These are phyloP conservation scores for Globisporangium canariense DNA, from an alignment of 352 stramenopile species.

Conservation along the genomic window DNA sequence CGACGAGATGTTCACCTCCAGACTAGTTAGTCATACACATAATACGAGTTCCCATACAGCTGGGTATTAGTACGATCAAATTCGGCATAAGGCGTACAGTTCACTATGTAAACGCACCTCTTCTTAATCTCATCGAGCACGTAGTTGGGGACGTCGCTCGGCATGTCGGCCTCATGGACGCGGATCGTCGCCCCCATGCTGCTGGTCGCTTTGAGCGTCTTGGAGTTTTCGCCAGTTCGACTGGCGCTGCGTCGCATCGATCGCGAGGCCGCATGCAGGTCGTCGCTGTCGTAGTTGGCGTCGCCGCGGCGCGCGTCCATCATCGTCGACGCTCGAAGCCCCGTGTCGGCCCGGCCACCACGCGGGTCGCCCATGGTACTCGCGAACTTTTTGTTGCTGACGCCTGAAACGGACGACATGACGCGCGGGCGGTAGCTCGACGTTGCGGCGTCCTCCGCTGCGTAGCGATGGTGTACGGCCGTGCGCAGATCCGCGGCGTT, in stretches of 20 bases:
- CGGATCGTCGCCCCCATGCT: slow-evolving; percentile 29
- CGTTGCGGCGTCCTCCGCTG: slow-evolving; percentile 8
- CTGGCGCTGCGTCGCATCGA: slow-evolving; percentile 6
- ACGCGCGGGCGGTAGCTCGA: slow-evolving; percentile 11
- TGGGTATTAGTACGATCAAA: neutral
- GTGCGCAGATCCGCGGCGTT: slow-evolving; percentile 9
- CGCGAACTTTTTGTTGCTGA: slow-evolving; percentile 5
- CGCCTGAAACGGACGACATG: slow-evolving; percentile 9
- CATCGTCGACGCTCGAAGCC: slow-evolving; percentile 2
- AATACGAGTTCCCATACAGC: neutral
- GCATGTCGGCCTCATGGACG: slow-evolving; percentile 40
- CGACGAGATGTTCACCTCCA: slow-evolving; percentile 61
- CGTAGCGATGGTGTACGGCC: slow-evolving; percentile 12
- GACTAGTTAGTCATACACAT: slow-evolving; percentile 14
- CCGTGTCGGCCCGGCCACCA: neutral
- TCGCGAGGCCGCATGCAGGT: slow-evolving; percentile 5
- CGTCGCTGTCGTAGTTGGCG: slow-evolving; percentile 10
- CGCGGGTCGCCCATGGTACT: neutral
- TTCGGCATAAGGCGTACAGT: neutral
- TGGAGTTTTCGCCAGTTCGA: slow-evolving; percentile 1
- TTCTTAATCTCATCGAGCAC: slow-evolving; percentile 59
- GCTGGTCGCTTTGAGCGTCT: slow-evolving; percentile 12
- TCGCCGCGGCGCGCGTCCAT: slow-evolving; percentile 5
- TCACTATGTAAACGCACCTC: slow-evolving; percentile 10
- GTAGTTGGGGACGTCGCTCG: slow-evolving; percentile 40